These are phyloP conservation scores for Aspergillus thermomutatus DNA, from an alignment of 2,329 filamentous ascomycete genomes.

Conservation along the genomic window DNA sequence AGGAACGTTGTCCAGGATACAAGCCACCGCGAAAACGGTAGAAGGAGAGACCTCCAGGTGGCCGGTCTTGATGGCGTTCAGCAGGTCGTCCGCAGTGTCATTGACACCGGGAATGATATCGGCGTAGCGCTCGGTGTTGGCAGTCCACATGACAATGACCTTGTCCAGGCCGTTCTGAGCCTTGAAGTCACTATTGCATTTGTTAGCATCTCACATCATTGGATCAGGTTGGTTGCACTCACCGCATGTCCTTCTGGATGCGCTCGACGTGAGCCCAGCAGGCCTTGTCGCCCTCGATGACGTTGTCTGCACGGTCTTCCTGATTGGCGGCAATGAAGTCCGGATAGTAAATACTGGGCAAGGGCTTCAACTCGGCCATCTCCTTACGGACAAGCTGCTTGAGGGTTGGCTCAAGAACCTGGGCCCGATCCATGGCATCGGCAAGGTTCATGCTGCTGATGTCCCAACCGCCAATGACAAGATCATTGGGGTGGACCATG, in stretches of 20 bases:
- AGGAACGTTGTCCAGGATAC: conserved; percentile 80
- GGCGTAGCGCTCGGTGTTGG: conserved; percentile 96
- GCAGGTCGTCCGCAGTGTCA: conserved; percentile 90
- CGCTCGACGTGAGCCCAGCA: conserved; percentile 85
- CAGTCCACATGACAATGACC: conserved; percentile 96
- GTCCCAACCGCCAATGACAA: conserved; percentile 95
- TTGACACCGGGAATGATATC: conserved; percentile 86
- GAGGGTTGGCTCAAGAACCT: conserved; percentile 90
- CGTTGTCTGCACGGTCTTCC: conserved; percentile 90
- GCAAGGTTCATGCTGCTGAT: conserved; percentile 89
- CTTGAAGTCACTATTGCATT: conserved; percentile 72
- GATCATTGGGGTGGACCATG: conserved; percentile 95
- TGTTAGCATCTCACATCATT: conserved; percentile 5
- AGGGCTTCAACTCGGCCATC: conserved; percentile 81
- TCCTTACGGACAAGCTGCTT: conserved; percentile 90
- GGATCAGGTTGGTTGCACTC: conserved; percentile 27
- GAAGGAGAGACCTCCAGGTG: conserved; percentile 93
- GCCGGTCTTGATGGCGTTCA: conserved; percentile 80
- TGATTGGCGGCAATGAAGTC: conserved; percentile 99
- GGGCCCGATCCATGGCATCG: conserved; percentile 90
- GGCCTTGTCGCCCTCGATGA: conserved; percentile 79
- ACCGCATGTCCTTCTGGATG: conserved; percentile 88
- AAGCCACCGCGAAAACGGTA: conserved; percentile 92
- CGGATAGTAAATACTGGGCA: conserved; percentile 96
- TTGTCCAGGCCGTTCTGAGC: conserved; percentile 79